Percentiles rank a stretch among this genome's conserved stretches.
Evolutionary conservation across 1,139 yeast genomes (phyloP).

Genomic region (Dujonia santamariae): DNA sequence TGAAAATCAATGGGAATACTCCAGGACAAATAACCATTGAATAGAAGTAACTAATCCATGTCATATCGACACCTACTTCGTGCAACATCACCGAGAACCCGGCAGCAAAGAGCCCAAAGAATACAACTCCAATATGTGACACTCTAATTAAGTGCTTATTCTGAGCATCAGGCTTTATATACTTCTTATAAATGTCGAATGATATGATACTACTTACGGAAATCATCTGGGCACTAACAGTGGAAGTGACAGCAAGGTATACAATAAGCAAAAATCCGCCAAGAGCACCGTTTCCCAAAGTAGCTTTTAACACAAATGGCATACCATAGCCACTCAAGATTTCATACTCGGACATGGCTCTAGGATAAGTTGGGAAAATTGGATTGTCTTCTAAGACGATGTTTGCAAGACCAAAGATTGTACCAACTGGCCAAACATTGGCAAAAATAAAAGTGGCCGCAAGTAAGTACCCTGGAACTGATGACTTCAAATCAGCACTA

Average conservation of each 20-base stretch:
- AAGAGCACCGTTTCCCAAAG: conserved; percentile 25
- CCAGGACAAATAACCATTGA: conserved; percentile 37
- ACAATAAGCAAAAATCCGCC: conserved; percentile 27
- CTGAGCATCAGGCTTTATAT: conserved; percentile 22
- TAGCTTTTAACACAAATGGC: conserved; percentile 23
- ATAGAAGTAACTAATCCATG: conserved; percentile 34
- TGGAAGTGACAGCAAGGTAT: conserved; percentile 31
- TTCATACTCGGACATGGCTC: conserved; percentile 23
- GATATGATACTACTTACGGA: conserved; percentile 29
- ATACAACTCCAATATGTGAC: conserved; percentile 25
- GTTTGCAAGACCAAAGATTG: conserved; percentile 25
- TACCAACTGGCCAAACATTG: conserved; percentile 31
- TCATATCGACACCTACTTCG: conserved; percentile 28
- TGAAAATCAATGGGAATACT: conserved; percentile 30
- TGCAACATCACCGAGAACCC: conserved; percentile 30
- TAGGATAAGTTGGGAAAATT: conserved; percentile 28
- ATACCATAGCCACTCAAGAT: conserved; percentile 26
- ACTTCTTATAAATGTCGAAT: conserved; percentile 29
- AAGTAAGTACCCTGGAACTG: conserved; percentile 36
- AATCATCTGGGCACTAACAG: conserved; percentile 30
- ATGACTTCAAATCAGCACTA: conserved; percentile 29
- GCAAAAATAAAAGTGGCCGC: conserved; percentile 31
- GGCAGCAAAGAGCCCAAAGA: conserved; percentile 28
- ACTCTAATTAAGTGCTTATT: conserved; percentile 25
- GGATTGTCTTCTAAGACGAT: conserved; percentile 23